Percentiles rank a stretch among this genome's conserved stretches.
Conservation (phyloP, 257 asterid species). For the Solanum neorickii region DNA sequence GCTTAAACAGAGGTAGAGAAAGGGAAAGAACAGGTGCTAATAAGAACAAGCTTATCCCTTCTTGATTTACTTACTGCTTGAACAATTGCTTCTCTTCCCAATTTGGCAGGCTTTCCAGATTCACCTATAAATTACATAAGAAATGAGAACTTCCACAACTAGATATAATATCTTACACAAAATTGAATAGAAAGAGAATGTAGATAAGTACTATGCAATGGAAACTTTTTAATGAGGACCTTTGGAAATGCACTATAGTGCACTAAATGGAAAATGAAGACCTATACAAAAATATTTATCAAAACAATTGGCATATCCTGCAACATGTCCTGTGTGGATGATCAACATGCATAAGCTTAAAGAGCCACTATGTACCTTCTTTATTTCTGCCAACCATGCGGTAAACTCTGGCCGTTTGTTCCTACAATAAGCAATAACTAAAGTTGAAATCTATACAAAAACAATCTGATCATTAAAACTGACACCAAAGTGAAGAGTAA, state of each 20-base stretch:
- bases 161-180: background rate
- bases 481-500: background rate
- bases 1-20: background rate
- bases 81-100: slow-evolving; percentile 97
- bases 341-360: background rate
- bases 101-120: slow-evolving; percentile 81
- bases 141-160: background rate
- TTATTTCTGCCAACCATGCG: slow-evolving; percentile 86
- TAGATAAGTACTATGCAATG: background rate
- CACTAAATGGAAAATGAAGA: background rate
- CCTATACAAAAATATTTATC: background rate
- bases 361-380: slow-evolving; percentile 37
- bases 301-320: background rate
- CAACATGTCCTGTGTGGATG: background rate
- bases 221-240: background rate
- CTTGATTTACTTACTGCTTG: slow-evolving; percentile 51
- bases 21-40: background rate
- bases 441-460: background rate
- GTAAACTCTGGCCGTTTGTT: slow-evolving; percentile 94
- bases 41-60: background rate
- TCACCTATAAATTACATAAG: slow-evolving; percentile 44
- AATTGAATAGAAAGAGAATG: background rate
- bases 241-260: background rate
- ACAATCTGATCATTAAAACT: background rate
- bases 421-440: slow-evolving; percentile 31